Base-by-base conservation (phyloP, 495 filamentous ascomycete species). In the Xylaria grammica region DNA sequence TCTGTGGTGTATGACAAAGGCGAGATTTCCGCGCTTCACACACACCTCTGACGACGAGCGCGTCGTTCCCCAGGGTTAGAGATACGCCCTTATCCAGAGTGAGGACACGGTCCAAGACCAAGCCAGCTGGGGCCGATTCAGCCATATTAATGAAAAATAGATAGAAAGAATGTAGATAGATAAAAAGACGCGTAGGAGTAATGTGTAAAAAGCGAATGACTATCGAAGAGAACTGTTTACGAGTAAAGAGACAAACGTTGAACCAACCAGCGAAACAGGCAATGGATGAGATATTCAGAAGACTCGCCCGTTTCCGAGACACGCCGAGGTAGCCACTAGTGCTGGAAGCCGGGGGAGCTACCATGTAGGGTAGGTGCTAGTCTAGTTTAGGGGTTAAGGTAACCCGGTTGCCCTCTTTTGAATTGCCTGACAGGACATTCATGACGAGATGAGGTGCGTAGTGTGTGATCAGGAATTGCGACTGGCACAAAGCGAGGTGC, bases 21-120 rank as follows among this genome's bases (percentile, higher is more conserved):
- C 7, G 13, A n/a, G 36, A 26, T 2, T 15, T 46, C 6, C 2
- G 22, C 5, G 46, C 49, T 55, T 30, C 22, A 34, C 10, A 65
- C 46, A 6, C 34, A 72, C 72, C 70, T 60, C 65, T 70, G 7
- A 72, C 61, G 13, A 72, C n/a, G 20, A 74, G 51, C 7, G 54
- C 29, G 46, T 67, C 64, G 19, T 13, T 13, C 13, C 24, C 27
- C 1, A 74, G 22, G 30, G 57, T 48, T 6, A 74, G 63, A 51
- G 59, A 66, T 15, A 69, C 65, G 51, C 64, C 65, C 27, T 67
- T 64, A 2, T 42, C 32, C 29, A 74, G 45, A 8, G 38, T 2
- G 4, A 72, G 32, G 4, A 69, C 32, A 60, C 65, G 58, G 38
- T 60, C 45, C 3, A 42, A 42, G 13, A 11, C 32, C 32, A 36